A percentile compares a stretch with the other conserved stretches of the same genome.
Evolutionary conservation across 768 basidiomycete genomes (phyloP).

Genomic region (Macrolepiota albuminosa): DNA sequence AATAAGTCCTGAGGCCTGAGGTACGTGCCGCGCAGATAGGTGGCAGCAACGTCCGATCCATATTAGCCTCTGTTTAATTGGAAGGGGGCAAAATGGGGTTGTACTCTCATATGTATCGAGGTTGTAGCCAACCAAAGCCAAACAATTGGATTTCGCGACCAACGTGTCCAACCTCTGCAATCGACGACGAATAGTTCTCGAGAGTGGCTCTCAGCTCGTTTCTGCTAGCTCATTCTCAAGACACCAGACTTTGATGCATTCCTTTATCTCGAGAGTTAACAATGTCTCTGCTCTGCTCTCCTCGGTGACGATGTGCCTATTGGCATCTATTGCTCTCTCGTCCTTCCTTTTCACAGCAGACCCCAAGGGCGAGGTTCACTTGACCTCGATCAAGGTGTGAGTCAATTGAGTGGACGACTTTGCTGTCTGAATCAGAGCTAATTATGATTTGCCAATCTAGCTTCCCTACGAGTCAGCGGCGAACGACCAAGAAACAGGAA

Average conservation of each 20-base stretch:
- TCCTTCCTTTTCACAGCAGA: conserved; percentile 60
- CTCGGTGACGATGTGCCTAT: conserved; percentile 67
- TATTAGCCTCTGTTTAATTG: too few species aligned
- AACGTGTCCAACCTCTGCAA: neutral
- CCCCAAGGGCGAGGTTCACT: conserved; percentile 51
- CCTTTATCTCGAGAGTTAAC: conserved; percentile 64
- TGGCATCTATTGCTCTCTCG: conserved; percentile 68
- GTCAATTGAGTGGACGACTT: conserved; percentile 21
- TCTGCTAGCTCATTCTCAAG: neutral
- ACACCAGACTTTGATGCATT: conserved; percentile 50
- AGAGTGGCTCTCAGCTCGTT: neutral
- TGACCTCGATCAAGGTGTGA: conserved; percentile 76
- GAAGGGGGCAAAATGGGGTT: too few species aligned
- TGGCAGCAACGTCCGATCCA: too few species aligned
- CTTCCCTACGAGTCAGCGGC: conserved; percentile 43
- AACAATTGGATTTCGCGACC: neutral
- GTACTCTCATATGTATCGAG: neutral
- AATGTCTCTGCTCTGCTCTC: conserved; percentile 71
- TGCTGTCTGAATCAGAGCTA: neutral
- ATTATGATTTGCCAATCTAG: conserved; percentile 21
- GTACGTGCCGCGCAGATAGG: neutral
- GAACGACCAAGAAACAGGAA: conserved; percentile 63
- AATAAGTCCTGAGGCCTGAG: neutral
- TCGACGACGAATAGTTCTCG: neutral
- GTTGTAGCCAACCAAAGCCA: neutral